Conservation (phyloP, 106 monocot genomes). For the Hemerocallis citrina region DNA sequence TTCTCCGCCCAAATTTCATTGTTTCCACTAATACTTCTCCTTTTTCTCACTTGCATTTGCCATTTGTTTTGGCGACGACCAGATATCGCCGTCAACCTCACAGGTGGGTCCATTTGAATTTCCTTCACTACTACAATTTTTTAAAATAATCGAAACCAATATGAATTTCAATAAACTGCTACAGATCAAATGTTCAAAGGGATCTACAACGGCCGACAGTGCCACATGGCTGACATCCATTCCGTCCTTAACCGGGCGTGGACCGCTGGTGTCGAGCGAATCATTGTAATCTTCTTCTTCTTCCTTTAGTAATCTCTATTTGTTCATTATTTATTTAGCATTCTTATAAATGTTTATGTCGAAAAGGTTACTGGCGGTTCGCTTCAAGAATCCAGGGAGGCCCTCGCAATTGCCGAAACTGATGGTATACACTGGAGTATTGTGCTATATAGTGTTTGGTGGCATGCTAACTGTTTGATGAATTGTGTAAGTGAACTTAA, state of each 20-base stretch:
- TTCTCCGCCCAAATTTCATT: not conserved
- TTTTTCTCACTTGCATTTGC: not conserved
- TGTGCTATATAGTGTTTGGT: not conserved
- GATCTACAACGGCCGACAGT: slow-evolving; percentile 79
- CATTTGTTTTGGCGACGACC: slow-evolving; percentile 4
- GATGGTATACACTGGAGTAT: slow-evolving; percentile 39
- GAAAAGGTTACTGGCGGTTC: slow-evolving; percentile 84
- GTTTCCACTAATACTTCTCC: not conserved
- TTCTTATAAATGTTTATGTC: not conserved
- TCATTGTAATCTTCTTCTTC: slow-evolving; percentile 45
- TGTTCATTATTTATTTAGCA: not conserved
- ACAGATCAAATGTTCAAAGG: slow-evolving; percentile 97
- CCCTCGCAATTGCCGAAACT: slow-evolving; percentile 78
- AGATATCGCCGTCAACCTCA: slow-evolving; percentile 94
- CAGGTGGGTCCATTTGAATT: slow-evolving; percentile 35
- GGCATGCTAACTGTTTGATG: not conserved
- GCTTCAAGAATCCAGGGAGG: slow-evolving; percentile 84
- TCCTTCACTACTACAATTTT: not conserved
- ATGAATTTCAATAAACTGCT: not conserved
- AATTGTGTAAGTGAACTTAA: not conserved
- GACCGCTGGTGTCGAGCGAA: slow-evolving; percentile 81
- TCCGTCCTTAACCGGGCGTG: slow-evolving; percentile 79
- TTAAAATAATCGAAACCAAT: not conserved
- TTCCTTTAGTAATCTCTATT: not conserved
- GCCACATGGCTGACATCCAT: slow-evolving; percentile 66